Evolutionary conservation across 805 yeast genomes (phyloP), one percentile per base, ranked within the genome.

Genomic region (Candida pseudoglaebosa): DNA sequence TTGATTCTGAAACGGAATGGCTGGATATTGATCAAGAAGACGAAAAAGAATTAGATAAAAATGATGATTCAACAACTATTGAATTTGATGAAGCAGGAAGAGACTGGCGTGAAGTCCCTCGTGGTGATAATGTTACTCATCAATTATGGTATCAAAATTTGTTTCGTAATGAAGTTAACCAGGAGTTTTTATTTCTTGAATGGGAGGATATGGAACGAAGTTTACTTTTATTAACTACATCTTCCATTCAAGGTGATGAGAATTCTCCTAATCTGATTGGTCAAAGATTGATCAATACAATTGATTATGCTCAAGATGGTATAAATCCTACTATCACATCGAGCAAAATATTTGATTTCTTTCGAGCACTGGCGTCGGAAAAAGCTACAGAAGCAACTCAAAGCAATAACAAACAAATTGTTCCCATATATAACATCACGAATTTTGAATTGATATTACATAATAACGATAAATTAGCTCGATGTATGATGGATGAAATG

Each of bases 31-130:
- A 39, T 6, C 34, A 16, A 4, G 42, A 31, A 20, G 34, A 40
- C 12, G 32, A 35, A 22, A 7, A 29, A 24, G 14, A 32, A 32
- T 59, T 60, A 1, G 44, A 50, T 9, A 45, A 60, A 19, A 42
- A 41, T 15, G 54, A 42, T 10, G 49, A 43, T 1, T 32, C 34
- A 13, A 49, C 47, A 24, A 46, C 45, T 3, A 59, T 75, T 28
- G 78, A 75, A 35, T 73, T 77, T 53, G 86, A 80, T 53, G 71
- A 75, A 19, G 54, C 67, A 33, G 87, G 86, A 0, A 64, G 76
- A 24, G 89, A 83, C 58, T 81, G 89, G 86, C 62, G 88, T 48
- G 89, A 82, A 55, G 66, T 80, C 9, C 83, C 85, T 2, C 61
- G 88, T 36, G 85, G 78, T 2, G 65, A 64, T 1, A 83, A 83